These are phyloP conservation scores for Pseudogymnoascus sp. DNA, from an alignment of 2,329 filamentous ascomycete genomes.

Conservation along the genomic window DNA sequence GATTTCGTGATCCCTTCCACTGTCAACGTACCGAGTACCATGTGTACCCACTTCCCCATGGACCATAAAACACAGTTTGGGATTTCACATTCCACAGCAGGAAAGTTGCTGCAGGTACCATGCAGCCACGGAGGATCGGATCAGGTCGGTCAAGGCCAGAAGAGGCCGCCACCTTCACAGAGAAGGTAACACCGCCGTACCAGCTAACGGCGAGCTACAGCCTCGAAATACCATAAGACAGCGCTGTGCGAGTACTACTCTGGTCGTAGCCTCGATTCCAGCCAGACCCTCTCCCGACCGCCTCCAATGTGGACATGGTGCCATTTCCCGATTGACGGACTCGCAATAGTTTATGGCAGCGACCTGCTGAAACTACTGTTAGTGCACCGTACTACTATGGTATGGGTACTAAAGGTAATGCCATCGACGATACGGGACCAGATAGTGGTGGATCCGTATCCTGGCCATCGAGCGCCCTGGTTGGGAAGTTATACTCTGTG, in stretches of 20 bases:
- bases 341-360: slow-evolving; percentile 6
- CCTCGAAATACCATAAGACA: slow-evolving; percentile 1
- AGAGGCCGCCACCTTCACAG: slow-evolving; percentile 1
- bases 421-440: background rate
- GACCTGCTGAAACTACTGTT: background rate
- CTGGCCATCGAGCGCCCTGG: background rate
- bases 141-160: background rate
- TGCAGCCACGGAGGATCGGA: slow-evolving; percentile 7
- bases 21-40: background rate
- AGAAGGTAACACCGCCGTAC: slow-evolving; percentile 7
- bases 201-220: slow-evolving; percentile 5
- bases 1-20: slow-evolving; percentile 1
- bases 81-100: background rate
- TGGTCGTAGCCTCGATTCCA: background rate
- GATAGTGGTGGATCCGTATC: slow-evolving; percentile 5
- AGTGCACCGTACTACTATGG: background rate
- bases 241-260: background rate
- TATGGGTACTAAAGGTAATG: background rate
- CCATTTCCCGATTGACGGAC: background rate
- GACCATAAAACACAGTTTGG: slow-evolving; percentile 7
- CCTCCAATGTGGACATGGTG: background rate
- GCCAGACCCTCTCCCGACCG: slow-evolving; percentile 3
- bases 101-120: slow-evolving; percentile 6
- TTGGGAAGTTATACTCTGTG: slow-evolving; percentile 2
- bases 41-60: slow-evolving; percentile 4